Percentiles rank a stretch among this genome's conserved stretches.
Evolutionary conservation across 495 filamentous ascomycete genomes (phyloP).

Genomic region (Penicillium subrubescens): DNA sequence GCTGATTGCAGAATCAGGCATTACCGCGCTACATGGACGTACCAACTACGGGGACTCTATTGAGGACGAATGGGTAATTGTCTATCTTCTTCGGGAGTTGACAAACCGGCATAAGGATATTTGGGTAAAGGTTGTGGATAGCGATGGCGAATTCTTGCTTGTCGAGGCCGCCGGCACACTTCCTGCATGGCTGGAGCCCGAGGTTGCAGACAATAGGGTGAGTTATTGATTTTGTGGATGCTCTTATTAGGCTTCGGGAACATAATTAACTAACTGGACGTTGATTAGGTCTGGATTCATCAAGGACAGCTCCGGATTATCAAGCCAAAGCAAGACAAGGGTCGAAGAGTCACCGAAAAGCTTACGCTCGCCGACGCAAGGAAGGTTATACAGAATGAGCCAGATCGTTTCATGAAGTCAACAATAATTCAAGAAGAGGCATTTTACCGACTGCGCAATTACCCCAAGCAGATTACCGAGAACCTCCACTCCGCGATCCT

Average conservation of each 20-base stretch:
- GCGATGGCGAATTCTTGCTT: slow-evolving; percentile 92
- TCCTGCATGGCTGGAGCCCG: slow-evolving; percentile 89
- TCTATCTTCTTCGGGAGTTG: slow-evolving; percentile 84
- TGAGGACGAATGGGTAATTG: slow-evolving; percentile 96
- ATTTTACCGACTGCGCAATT: slow-evolving; percentile 81
- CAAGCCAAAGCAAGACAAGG: slow-evolving; percentile 51
- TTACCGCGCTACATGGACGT: slow-evolving; percentile 60
- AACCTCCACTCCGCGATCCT: slow-evolving; percentile 72
- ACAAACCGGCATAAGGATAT: slow-evolving; percentile 70
- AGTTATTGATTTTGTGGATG: slow-evolving; percentile 10
- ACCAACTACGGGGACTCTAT: slow-evolving; percentile 91
- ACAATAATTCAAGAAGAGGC: slow-evolving; percentile 81
- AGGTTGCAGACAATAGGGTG: slow-evolving; percentile 81
- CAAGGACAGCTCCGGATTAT: slow-evolving; percentile 73
- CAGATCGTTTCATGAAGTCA: slow-evolving; percentile 61
- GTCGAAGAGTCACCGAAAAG: slow-evolving; percentile 42
- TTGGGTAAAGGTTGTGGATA: slow-evolving; percentile 82
- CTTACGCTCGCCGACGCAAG: slow-evolving; percentile 63
- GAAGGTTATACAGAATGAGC: slow-evolving; percentile 53
- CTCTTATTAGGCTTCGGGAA: too few relatives aligned
- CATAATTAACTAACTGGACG: slow-evolving; percentile 3
- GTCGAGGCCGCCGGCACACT: slow-evolving; percentile 90
- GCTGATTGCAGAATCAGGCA: slow-evolving; percentile 30
- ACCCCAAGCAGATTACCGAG: slow-evolving; percentile 70
- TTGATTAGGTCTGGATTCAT: slow-evolving; percentile 70